Evolutionary conservation across 73 alveolate species (phyloP).

Genomic region (Tetrahymena thermophila): DNA sequence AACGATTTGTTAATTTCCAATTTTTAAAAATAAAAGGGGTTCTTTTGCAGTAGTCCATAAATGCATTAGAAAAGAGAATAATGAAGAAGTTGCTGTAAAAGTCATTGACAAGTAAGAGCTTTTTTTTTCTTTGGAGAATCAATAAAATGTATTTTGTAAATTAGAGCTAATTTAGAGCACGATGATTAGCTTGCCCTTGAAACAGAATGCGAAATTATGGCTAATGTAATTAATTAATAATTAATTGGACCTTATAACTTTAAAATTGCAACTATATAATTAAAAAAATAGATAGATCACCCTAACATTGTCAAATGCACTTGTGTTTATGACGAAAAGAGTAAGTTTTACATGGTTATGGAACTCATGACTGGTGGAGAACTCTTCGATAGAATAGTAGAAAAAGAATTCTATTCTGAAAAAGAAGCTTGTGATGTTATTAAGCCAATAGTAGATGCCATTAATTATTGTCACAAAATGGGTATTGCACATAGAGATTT

Average conservation of each 20-base stretch:
- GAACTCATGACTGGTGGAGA: slow-evolving; percentile 91
- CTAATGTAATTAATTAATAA: neutral
- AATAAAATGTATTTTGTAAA: neutral
- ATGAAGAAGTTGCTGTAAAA: slow-evolving; percentile 72
- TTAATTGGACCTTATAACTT: too few species aligned
- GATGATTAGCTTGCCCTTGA: slow-evolving; percentile 65
- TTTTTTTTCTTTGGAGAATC: slow-evolving; percentile 7
- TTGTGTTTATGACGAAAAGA: slow-evolving; percentile 71
- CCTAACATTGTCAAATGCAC: slow-evolving; percentile 74
- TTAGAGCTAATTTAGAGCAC: slow-evolving; percentile 41
- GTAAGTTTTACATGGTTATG: slow-evolving; percentile 56
- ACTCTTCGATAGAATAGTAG: slow-evolving; percentile 87
- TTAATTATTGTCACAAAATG: slow-evolving; percentile 89
- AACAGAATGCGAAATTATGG: slow-evolving; percentile 69
- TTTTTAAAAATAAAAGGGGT: slow-evolving; percentile 36
- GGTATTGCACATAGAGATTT: slow-evolving; percentile 96
- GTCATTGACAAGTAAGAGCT: slow-evolving; percentile 63
- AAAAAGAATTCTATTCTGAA: slow-evolving; percentile 93
- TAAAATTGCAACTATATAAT: too few species aligned
- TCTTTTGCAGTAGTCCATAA: slow-evolving; percentile 66
- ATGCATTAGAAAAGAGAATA: slow-evolving; percentile 63
- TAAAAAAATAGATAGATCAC: slow-evolving; percentile 57
- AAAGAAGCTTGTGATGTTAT: slow-evolving; percentile 95
- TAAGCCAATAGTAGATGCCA: slow-evolving; percentile 93
- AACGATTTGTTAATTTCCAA: neutral